Conservation (phyloP, 2,329 filamentous ascomycete species). For the Madurella mycetomatis region DNA sequence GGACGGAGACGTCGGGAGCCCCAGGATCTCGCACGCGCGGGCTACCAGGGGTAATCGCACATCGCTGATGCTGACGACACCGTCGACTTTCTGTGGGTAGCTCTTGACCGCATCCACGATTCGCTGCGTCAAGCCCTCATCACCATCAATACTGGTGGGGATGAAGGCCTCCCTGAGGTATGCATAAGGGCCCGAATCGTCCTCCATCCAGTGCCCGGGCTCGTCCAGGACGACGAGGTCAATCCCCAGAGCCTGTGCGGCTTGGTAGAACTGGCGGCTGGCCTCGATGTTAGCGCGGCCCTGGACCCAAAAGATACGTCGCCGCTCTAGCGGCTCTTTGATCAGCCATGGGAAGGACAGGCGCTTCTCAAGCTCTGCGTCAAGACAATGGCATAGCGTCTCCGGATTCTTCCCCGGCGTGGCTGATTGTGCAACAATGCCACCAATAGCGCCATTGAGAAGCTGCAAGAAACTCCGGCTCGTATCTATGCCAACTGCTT, state of each 20-base stretch:
- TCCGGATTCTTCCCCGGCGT: not conserved
- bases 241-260: conserved; percentile 33
- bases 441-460: not conserved
- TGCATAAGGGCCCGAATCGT: conserved; percentile 11
- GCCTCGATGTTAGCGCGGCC: conserved; percentile 16
- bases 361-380: not conserved
- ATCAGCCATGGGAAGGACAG: conserved; percentile 6
- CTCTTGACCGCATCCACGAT: conserved; percentile 29
- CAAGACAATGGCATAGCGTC: not conserved
- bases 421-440: not conserved
- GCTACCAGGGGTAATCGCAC: conserved; percentile 29
- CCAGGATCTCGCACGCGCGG: conserved; percentile 30
- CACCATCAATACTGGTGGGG: conserved; percentile 26
- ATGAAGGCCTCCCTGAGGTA: conserved; percentile 33
- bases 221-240: conserved; percentile 34
- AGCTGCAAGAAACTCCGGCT: not conserved
- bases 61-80: conserved; percentile 36
- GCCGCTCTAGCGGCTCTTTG: not conserved
- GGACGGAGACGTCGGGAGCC: conserved; percentile 29
- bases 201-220: conserved; percentile 37
- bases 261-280: conserved; percentile 22
- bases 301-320: conserved; percentile 18
- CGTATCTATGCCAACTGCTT: not conserved
- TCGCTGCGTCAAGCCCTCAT: conserved; percentile 27
- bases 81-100: conserved; percentile 29